A percentile compares a stretch with the other conserved stretches of the same genome.
These are phyloP conservation scores for Termitomyces sp. DNA, from an alignment of 768 basidiomycete species.

Conservation along the genomic window DNA sequence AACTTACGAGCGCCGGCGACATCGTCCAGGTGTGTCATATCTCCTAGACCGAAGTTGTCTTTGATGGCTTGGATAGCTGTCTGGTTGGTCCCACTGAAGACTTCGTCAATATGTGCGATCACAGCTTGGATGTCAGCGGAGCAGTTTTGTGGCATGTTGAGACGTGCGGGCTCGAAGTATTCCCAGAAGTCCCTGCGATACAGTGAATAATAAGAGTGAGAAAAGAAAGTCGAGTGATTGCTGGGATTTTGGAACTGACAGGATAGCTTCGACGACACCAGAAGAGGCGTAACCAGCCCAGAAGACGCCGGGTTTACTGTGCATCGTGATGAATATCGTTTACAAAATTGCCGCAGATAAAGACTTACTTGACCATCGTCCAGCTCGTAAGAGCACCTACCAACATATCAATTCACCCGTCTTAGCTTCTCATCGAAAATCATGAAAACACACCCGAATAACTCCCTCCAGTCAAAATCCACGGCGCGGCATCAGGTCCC, in stretches of 20 bases:
- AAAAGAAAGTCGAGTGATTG: slow-evolving; percentile 1
- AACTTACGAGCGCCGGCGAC: slow-evolving; percentile 53
- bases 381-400: slow-evolving; percentile 45
- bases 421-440: neutral
- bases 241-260: slow-evolving; percentile 29
- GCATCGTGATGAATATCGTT: neutral
- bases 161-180: slow-evolving; percentile 69
- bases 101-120: slow-evolving; percentile 55
- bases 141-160: slow-evolving; percentile 69
- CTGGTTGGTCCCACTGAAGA: slow-evolving; percentile 42
- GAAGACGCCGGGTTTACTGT: slow-evolving; percentile 57
- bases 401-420: neutral
- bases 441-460: slow-evolving; percentile 35
- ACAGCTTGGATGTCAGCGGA: slow-evolving; percentile 67
- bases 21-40: slow-evolving; percentile 60
- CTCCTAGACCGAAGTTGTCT: slow-evolving; percentile 52
- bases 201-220: neutral
- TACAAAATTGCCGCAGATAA: neutral
- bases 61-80: slow-evolving; percentile 53
- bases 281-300: slow-evolving; percentile 63
- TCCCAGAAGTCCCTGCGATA: slow-evolving; percentile 51
- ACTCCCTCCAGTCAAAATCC: slow-evolving; percentile 50
- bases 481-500: slow-evolving; percentile 46
- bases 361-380: slow-evolving; percentile 65
- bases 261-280: slow-evolving; percentile 60